phyloP scores from a whole-genome alignment of 192 early-diverging fungal genomes.

The Umbelopsis vinacea region DNA sequence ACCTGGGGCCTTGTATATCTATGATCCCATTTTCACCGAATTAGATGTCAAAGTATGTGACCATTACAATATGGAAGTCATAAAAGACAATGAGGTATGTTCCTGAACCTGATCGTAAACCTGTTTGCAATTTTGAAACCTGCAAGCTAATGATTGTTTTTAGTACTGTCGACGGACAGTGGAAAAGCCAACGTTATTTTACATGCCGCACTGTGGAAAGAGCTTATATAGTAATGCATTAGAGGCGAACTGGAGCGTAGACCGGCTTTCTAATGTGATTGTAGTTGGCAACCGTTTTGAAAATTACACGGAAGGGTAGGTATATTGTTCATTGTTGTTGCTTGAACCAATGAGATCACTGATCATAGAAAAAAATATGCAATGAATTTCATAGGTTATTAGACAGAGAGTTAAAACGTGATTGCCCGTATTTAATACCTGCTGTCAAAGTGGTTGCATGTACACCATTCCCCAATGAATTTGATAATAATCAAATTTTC shows the following conservation, averaged over 20 bases:
- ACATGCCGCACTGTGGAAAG: conserved; percentile 46
- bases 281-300: conserved; percentile 41
- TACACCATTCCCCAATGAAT: conserved; percentile 34
- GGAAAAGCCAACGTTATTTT: conserved; percentile 33
- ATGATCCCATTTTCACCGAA: conserved; percentile 42
- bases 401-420: conserved; percentile 32
- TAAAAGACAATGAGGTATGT: conserved; percentile 36
- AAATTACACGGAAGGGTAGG: conserved; percentile 38
- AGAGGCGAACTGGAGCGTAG: conserved; percentile 34
- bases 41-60: conserved; percentile 36
- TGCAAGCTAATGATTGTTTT: neutral
- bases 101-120: neutral
- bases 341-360: neutral
- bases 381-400: conserved; percentile 21
- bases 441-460: conserved; percentile 24
- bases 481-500: conserved; percentile 42
- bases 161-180: conserved; percentile 33
- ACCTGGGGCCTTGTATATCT: conserved; percentile 36
- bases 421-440: conserved; percentile 40
- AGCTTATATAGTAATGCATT: conserved; percentile 39
- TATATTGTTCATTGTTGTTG: neutral
- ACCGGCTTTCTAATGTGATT: conserved; percentile 21
- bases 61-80: conserved; percentile 28
- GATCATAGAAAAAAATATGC: too few relatives aligned
- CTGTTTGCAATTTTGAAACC: neutral